A percentile compares a stretch with the other conserved stretches of the same genome.
Evolutionary conservation across 257 asterid species (phyloP).

Genomic region (Nicotiana benthamiana): DNA sequence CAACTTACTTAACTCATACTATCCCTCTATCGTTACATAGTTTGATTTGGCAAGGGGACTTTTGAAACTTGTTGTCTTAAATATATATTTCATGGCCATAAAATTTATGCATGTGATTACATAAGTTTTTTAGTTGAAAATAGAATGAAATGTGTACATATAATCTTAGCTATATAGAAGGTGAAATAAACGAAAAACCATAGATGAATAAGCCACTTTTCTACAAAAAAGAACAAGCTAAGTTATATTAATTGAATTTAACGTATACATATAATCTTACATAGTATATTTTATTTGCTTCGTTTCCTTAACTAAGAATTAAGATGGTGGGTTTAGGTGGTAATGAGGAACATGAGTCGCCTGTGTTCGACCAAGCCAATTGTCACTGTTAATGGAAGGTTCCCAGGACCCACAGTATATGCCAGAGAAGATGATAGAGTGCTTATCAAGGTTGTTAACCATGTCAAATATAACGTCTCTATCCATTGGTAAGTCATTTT

Average conservation of each 20-base stretch:
- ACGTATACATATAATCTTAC: background rate
- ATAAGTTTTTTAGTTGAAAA: no score
- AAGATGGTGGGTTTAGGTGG: slow-evolving; percentile 39
- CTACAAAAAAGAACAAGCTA: background rate
- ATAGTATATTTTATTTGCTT: background rate
- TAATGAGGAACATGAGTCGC: slow-evolving; percentile 45
- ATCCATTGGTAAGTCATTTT: slow-evolving; percentile 58
- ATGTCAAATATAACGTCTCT: slow-evolving; percentile 73
- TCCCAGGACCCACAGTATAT: slow-evolving; percentile 82
- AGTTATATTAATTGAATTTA: background rate
- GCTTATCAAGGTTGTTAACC: slow-evolving; percentile 66
- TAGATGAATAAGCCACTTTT: background rate
- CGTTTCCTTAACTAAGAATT: background rate
- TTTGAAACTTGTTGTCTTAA: no score
- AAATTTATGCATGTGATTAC: no score
- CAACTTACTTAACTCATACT: no score
- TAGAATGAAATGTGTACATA: no score
- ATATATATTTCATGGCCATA: no score
- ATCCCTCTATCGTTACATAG: no score
- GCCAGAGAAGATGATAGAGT: slow-evolving; percentile 77
- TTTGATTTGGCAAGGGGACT: no score
- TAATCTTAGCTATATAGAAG: no score
- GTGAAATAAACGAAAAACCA: background rate
- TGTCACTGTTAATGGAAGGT: slow-evolving; percentile 69
- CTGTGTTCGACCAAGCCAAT: slow-evolving; percentile 62